Evolutionary conservation across 2,329 filamentous ascomycete genomes (phyloP), one percentile per base, ranked within the genome.

Genomic region (Leptosphaerulina australis): DNA sequence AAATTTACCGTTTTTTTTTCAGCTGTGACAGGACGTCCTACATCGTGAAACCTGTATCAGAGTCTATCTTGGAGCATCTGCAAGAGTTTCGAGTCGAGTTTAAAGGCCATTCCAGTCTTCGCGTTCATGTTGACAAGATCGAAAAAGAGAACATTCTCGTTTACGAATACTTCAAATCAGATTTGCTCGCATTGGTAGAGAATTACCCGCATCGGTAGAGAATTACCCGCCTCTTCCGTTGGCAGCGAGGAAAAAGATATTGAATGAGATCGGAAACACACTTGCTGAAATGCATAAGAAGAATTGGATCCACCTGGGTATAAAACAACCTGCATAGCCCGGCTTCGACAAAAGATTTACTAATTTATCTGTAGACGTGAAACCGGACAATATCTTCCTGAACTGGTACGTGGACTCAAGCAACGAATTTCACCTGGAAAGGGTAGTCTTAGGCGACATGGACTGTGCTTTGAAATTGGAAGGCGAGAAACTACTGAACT

Each of bases 291-390:
- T 50, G 39, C 39, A 50, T 38, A 18, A 24, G 39, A 44, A 39
- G 39, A 50, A 50, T 39, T 50, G 39, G 39, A 44, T 50, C 11
- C 39, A 50, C 20, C 39, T 50, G 24, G 39, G 47, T 44, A 44
- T 28, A 34, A 38, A 14, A 29, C 26, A 24, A n/a, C 18, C 22
- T 46, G 22, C 21, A 30, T 46, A 34, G 17, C 33, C 33, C 14
- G 12, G 41, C 39, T 34, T 44, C 33, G 28, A 45, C 21, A 45
- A 37, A 28, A 26, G 30, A 30, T 28, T 45, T 35, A 15, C 41
- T 45, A 45, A 45, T 45, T 30, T 31, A n/a, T 12, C 34, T n/a
- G 30, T 35, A 44, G 47, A 44, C 17, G 39, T 50, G 33, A 50
- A 50, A 33, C 47, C 33, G n/a, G 26, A 50, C 39, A 39, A 50